phyloP scores from a whole-genome alignment of 495 filamentous ascomycete genomes.

The Daldinia decipiens region DNA sequence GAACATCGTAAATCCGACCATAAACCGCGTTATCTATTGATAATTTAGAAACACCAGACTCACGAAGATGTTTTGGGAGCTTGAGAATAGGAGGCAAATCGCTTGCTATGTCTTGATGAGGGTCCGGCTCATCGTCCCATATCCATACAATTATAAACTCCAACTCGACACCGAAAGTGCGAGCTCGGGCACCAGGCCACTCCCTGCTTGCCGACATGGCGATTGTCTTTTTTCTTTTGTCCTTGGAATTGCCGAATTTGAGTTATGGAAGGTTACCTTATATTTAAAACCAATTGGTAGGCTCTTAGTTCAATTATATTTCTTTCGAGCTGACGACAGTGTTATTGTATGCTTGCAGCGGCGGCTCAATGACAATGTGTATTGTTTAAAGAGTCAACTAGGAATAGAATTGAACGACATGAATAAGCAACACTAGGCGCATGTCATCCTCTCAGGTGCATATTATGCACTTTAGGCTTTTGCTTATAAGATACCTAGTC shows the following conservation, averaged over 20 bases:
- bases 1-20: not conserved
- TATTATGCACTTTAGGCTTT: no score
- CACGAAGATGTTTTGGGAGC: not conserved
- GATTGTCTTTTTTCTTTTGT: not conserved
- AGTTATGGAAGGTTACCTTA: not conserved
- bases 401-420: no score
- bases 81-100: conserved; percentile 3
- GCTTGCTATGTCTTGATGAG: not conserved
- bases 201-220: not conserved
- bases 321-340: no score
- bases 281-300: no score
- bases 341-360: no score
- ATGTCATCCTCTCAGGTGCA: no score
- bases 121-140: conserved; percentile 20
- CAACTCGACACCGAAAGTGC: conserved; percentile 46
- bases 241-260: not conserved
- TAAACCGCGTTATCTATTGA: not conserved
- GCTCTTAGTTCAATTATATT: no score
- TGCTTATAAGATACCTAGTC: no score
- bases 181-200: not conserved
- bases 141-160: conserved; percentile 38
- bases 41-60: not conserved
- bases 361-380: no score
- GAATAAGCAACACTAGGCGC: no score
- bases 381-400: no score